Percentiles rank a stretch among this genome's conserved stretches.
Conservation (phyloP, 176 grass and related monocot genomes). For the Cymbopogon citratus region DNA sequence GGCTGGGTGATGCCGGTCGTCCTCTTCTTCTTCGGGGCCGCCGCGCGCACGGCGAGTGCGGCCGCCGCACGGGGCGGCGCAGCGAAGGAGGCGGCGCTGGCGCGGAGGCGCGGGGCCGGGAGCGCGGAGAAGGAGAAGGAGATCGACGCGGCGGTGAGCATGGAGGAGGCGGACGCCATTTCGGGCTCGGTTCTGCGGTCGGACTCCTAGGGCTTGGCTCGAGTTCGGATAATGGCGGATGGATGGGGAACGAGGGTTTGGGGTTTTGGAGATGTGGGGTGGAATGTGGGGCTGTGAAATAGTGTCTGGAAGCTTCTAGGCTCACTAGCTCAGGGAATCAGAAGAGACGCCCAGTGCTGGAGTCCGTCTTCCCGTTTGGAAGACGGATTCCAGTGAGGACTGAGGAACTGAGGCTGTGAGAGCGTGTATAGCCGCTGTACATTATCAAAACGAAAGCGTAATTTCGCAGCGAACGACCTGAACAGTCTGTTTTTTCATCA, state of each 20-base stretch:
- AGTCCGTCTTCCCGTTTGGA: background rate
- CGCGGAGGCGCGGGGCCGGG: conserved; percentile 1
- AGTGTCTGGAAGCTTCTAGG: background rate
- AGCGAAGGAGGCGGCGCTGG: background rate
- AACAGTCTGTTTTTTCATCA: too few relatives aligned
- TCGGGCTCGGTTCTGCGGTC: background rate
- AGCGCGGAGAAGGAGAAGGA: conserved; percentile 30
- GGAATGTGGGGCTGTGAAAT: background rate
- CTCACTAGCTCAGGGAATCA: background rate
- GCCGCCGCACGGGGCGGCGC: background rate
- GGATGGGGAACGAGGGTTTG: conserved; percentile 9
- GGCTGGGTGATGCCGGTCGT: conserved; percentile 68
- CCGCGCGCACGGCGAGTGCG: conserved; percentile 14
- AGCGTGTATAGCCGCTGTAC: background rate
- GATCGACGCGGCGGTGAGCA: conserved; percentile 25
- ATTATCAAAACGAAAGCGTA: background rate
- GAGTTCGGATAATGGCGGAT: conserved; percentile 28
- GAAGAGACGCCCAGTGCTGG: background rate
- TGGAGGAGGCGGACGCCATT: conserved; percentile 47
- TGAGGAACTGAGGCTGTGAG: too few relatives aligned
- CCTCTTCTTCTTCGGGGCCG: conserved; percentile 43
- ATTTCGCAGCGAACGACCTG: too few relatives aligned
- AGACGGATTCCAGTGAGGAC: background rate
- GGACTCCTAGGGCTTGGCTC: background rate
- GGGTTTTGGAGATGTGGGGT: background rate